phyloP scores from a whole-genome alignment of 164 flowering plant genomes.

The Annona cherimola region DNA sequence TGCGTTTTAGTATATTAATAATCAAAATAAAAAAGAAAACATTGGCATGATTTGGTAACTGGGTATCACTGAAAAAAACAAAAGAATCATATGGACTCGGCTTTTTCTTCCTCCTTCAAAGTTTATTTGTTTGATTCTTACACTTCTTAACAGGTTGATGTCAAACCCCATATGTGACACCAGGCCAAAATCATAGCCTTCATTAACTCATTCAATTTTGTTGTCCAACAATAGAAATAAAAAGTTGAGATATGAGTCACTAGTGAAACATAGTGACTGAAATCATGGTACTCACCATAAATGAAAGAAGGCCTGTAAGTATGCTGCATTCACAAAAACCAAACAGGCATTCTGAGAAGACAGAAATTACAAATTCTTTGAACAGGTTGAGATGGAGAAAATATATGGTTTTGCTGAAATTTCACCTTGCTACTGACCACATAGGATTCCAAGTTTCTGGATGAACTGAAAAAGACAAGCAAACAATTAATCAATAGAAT shows the following conservation, averaged over 20 bases:
- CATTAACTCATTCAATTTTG: not conserved
- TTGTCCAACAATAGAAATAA: not conserved
- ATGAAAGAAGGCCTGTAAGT: constrained; percentile 92
- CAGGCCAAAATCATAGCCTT: not conserved
- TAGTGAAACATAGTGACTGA: too few relatives aligned
- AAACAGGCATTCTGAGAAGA: constrained; percentile 19
- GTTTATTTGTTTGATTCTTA: too few relatives aligned
- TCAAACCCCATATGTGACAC: not conserved
- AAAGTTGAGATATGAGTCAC: not conserved
- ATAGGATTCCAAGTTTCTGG: constrained; percentile 99
- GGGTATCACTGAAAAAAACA: not conserved
- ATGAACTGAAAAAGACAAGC: constrained; percentile 55
- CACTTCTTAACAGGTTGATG: not conserved
- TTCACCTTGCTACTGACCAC: constrained; percentile 98
- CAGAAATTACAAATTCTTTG: not conserved
- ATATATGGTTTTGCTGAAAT: not conserved
- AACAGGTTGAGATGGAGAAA: not conserved
- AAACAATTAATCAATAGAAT: not conserved
- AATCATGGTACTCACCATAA: constrained; percentile 71
- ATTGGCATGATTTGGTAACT: too few relatives aligned
- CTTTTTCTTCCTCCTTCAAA: not conserved
- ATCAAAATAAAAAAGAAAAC: too few relatives aligned
- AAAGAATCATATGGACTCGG: not conserved
- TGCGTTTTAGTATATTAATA: too few relatives aligned
- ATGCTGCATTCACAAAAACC: constrained; percentile 59